Conservation (phyloP, 768 basidiomycete genomes). For the Rhizopogon vesiculosus region DNA sequence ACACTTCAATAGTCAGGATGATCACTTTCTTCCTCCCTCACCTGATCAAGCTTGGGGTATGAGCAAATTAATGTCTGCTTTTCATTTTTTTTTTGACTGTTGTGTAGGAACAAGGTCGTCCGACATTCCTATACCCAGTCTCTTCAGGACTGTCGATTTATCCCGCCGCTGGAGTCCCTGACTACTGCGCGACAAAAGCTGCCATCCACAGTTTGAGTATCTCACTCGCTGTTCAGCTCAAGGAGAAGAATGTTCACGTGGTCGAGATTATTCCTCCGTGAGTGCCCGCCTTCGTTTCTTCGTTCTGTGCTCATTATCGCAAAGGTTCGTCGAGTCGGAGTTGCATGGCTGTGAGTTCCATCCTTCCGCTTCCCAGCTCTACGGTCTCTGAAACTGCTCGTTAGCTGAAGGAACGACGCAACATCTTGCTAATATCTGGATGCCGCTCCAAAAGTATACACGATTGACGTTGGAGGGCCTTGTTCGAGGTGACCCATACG, state of each 20-base stretch:
- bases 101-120: slow-evolving; percentile 34
- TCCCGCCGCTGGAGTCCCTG: slow-evolving; percentile 37
- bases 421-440: slow-evolving; percentile 47
- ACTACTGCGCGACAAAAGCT: slow-evolving; percentile 57
- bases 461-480: slow-evolving; percentile 33
- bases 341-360: slow-evolving; percentile 47
- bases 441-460: slow-evolving; percentile 48
- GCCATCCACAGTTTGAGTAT: slow-evolving; percentile 50
- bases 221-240: slow-evolving; percentile 42
- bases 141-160: slow-evolving; percentile 47
- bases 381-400: slow-evolving; percentile 43
- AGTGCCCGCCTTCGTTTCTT: slow-evolving; percentile 14
- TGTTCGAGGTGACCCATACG: slow-evolving; percentile 26
- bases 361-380: not conserved
- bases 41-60: slow-evolving; percentile 48
- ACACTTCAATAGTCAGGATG: slow-evolving; percentile 43
- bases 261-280: slow-evolving; percentile 57
- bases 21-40: slow-evolving; percentile 50
- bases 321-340: slow-evolving; percentile 56
- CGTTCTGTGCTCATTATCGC: not conserved
- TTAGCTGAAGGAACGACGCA: slow-evolving; percentile 49
- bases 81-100: not conserved
- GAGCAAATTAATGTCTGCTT: slow-evolving; percentile 3
- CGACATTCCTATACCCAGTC: slow-evolving; percentile 45
- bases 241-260: slow-evolving; percentile 46